These are phyloP conservation scores for Phytophthora colocasiae DNA, from an alignment of 352 stramenopile genomes.

Conservation along the genomic window DNA sequence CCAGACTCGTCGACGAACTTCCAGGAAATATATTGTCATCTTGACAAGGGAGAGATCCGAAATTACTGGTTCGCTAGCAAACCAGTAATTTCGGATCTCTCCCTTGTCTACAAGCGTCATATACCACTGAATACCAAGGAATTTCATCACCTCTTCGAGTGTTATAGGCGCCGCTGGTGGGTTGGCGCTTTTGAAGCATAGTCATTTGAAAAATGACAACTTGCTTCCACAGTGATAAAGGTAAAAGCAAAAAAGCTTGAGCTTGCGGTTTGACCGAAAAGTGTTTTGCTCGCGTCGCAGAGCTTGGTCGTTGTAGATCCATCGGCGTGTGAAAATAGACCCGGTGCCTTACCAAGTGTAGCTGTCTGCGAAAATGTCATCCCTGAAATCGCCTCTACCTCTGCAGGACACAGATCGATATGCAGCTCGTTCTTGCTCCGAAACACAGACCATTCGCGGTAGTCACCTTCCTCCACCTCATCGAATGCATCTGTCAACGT, in stretches of 20 bases:
- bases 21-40: slow-evolving; percentile 5
- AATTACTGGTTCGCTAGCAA: too few relatives aligned
- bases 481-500: slow-evolving; percentile 4
- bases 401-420: background rate
- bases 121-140: slow-evolving; percentile 5
- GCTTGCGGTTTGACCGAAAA: background rate
- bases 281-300: background rate
- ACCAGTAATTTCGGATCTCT: slow-evolving; percentile 18
- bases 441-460: background rate
- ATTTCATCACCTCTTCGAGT: background rate
- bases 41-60: too few relatives aligned
- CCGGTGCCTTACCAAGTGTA: background rate
- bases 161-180: too few relatives aligned
- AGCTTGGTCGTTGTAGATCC: slow-evolving; percentile 4
- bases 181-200: background rate
- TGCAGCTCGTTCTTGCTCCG: background rate
- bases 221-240: slow-evolving; percentile 9
- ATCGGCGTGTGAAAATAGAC: slow-evolving; percentile 2
- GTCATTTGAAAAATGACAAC: slow-evolving; percentile 2
- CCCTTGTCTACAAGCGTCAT: slow-evolving; percentile 7
- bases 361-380: slow-evolving; percentile 5
- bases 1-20: background rate
- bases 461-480: background rate
- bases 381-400: slow-evolving; percentile 2
- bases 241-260: slow-evolving; percentile 16